phyloP scores from a whole-genome alignment of 2,329 filamentous ascomycete species.

The Fusarium torulosum region DNA sequence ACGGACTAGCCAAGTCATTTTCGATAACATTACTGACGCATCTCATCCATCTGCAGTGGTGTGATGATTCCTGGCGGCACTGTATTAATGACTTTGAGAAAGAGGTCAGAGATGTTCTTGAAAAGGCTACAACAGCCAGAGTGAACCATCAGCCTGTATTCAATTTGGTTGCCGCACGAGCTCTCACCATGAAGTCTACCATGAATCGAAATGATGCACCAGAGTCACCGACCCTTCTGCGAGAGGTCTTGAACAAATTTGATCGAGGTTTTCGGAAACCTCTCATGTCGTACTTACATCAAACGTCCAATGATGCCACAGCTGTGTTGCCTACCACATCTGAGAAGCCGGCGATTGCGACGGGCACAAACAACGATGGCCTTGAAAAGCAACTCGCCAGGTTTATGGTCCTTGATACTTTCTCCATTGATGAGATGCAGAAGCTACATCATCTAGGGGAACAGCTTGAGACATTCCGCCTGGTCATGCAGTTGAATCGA shows the following conservation, averaged over 20 bases:
- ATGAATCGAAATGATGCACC: neutral
- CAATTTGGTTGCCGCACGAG: neutral
- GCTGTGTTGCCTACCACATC: neutral
- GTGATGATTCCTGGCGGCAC: neutral
- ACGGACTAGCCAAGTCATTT: neutral
- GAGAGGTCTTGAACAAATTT: neutral
- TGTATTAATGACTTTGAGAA: slow-evolving; percentile 1
- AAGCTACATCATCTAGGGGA: slow-evolving; percentile 12
- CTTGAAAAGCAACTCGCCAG: neutral
- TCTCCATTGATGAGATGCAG: slow-evolving; percentile 21
- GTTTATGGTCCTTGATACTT: slow-evolving; percentile 15
- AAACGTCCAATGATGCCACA: no score
- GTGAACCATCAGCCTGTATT: neutral
- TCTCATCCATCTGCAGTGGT: neutral
- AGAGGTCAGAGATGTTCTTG: neutral
- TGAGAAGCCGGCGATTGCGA: neutral
- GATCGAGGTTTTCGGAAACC: neutral
- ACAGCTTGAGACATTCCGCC: slow-evolving; percentile 6
- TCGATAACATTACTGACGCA: neutral
- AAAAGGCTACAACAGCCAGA: neutral
- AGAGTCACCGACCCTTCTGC: neutral
- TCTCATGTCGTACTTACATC: neutral
- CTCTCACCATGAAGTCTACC: neutral
- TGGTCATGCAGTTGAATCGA: slow-evolving; percentile 24
- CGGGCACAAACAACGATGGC: neutral